phyloP scores from a whole-genome alignment of 2,329 filamentous ascomycete genomes.

The Periconia sp. region DNA sequence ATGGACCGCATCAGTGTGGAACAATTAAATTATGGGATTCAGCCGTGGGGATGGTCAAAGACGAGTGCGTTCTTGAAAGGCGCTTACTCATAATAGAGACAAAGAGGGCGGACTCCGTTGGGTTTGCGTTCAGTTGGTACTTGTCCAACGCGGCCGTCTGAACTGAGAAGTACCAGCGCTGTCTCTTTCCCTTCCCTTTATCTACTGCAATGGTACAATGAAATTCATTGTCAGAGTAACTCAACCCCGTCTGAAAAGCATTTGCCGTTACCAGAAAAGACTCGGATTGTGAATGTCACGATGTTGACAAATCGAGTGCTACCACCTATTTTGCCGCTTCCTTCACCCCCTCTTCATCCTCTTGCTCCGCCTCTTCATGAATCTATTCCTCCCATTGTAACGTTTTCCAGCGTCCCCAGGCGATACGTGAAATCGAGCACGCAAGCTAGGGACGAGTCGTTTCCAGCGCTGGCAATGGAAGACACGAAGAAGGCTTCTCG shows the following conservation, averaged over 20 bases:
- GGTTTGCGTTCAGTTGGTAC: not conserved
- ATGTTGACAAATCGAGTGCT: conserved; percentile 39
- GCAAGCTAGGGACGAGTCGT: conserved; percentile 22
- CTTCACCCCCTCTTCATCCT: not conserved
- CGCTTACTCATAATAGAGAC: conserved; percentile 33
- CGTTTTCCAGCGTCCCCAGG: conserved; percentile 37
- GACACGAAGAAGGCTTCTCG: conserved; percentile 23
- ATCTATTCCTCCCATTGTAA: conserved; percentile 29
- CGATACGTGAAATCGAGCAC: conserved; percentile 39
- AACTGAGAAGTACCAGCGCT: not conserved
- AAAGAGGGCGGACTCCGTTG: conserved; percentile 25
- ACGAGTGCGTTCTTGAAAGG: conserved; percentile 15
- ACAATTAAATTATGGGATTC: conserved; percentile 39
- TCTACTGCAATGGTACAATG: conserved; percentile 30
- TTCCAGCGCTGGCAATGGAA: conserved; percentile 18
- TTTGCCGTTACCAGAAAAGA: conserved; percentile 23
- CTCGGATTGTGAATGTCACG: conserved; percentile 14
- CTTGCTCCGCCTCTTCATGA: conserved; percentile 4
- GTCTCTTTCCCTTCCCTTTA: conserved; percentile 15
- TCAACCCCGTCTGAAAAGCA: conserved; percentile 20
- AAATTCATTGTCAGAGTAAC: conserved; percentile 32
- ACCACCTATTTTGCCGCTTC: conserved; percentile 29
- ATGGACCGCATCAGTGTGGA: conserved; percentile 34
- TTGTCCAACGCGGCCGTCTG: not conserved
- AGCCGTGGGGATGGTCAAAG: conserved; percentile 5